These are phyloP conservation scores for Phytophthora sojae DNA, from an alignment of 352 stramenopile genomes.

Conservation along the genomic window DNA sequence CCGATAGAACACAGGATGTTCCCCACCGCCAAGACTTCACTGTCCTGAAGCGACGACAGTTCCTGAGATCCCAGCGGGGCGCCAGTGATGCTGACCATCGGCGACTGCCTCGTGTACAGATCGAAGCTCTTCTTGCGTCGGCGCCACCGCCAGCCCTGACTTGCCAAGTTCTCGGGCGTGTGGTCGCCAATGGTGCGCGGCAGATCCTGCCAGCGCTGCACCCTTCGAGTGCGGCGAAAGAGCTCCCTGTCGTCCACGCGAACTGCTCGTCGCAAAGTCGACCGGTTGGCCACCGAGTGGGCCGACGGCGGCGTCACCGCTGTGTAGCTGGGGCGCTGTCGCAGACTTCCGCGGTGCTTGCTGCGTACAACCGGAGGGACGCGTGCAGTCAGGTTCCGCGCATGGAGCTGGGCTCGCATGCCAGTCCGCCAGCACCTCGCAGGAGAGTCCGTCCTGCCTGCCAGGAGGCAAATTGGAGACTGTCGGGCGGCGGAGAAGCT, in stretches of 20 bases:
- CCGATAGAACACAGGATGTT: slow-evolving; percentile 32
- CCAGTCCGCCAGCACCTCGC: not conserved
- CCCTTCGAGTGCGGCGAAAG: slow-evolving; percentile 35
- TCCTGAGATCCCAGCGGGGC: not conserved
- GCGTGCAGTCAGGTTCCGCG: slow-evolving; percentile 8
- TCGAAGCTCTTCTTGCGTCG: slow-evolving; percentile 39
- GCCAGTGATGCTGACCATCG: slow-evolving; percentile 11
- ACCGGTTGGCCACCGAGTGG: not conserved
- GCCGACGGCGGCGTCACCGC: slow-evolving; percentile 8
- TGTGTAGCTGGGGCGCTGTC: slow-evolving; percentile 12
- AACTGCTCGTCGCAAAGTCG: slow-evolving; percentile 19
- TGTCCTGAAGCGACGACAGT: slow-evolving; percentile 19
- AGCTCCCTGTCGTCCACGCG: slow-evolving; percentile 34
- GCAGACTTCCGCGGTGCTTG: slow-evolving; percentile 19
- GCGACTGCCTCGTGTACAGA: slow-evolving; percentile 35
- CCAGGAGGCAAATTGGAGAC: slow-evolving; percentile 24
- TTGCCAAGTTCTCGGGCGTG: slow-evolving; percentile 7
- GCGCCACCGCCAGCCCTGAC: slow-evolving; percentile 25
- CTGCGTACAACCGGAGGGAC: slow-evolving; percentile 3
- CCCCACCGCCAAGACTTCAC: slow-evolving; percentile 37
- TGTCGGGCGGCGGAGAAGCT: slow-evolving; percentile 1
- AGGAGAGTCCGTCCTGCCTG: not conserved
- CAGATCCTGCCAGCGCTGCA: slow-evolving; percentile 32
- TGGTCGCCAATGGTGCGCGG: slow-evolving; percentile 24
- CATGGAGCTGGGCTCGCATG: slow-evolving; percentile 30